Conservation (phyloP, 148 eudicot species). For the Chenopodium suecicum region DNA sequence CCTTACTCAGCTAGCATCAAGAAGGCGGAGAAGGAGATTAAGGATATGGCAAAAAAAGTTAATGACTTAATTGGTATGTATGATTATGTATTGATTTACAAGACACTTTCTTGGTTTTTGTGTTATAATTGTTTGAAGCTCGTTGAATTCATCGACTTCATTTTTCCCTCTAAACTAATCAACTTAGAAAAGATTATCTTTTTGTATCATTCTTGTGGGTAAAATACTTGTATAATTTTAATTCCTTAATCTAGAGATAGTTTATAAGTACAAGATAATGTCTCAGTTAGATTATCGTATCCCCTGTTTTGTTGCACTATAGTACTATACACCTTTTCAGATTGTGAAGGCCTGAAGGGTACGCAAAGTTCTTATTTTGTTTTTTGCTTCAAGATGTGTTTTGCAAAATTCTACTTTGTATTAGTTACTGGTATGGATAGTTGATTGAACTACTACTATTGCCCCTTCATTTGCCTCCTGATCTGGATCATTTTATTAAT, state of each 20-base stretch:
- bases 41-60: slow-evolving; percentile 84
- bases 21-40: slow-evolving; percentile 77
- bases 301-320: background rate
- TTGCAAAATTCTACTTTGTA: no score
- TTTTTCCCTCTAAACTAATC: background rate
- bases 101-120: background rate
- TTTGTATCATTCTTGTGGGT: no score
- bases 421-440: no score
- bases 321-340: background rate
- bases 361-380: background rate
- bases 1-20: slow-evolving; percentile 80
- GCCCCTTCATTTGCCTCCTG: background rate
- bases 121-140: background rate
- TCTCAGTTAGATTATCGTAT: background rate
- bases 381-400: background rate
- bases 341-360: background rate
- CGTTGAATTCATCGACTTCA: background rate
- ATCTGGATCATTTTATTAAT: background rate
- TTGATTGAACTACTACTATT: background rate
- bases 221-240: background rate
- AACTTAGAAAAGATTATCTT: background rate
- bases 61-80: slow-evolving; percentile 84
- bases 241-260: background rate
- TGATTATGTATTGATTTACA: background rate
- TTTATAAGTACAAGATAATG: background rate